A percentile compares a stretch with the other conserved stretches of the same genome.
phyloP scores from a whole-genome alignment of 495 filamentous ascomycete species.

The Trichoderma asperelloides region DNA sequence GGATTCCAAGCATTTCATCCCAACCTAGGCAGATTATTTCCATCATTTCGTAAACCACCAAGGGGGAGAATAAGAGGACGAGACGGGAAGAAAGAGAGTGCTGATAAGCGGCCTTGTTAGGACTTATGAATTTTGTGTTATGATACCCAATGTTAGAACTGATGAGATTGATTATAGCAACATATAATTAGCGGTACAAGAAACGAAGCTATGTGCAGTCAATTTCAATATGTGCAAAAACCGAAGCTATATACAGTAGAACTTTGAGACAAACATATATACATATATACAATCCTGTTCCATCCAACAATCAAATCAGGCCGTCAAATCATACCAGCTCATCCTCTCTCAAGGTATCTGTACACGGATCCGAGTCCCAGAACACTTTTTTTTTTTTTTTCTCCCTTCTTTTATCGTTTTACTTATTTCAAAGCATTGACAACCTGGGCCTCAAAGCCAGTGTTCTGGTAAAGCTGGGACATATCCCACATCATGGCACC shows the following conservation, averaged over 20 bases:
- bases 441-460: conserved; percentile 44
- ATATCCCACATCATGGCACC: conserved; percentile 70
- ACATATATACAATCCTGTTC: background rate
- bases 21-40: background rate
- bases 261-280: background rate
- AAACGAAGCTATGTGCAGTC: background rate
- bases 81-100: background rate
- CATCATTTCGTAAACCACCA: no score
- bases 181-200: background rate
- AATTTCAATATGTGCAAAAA: background rate
- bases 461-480: conserved; percentile 50
- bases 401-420: background rate
- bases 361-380: no score
- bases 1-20: conserved; percentile 9
- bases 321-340: background rate
- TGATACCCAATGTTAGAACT: background rate
- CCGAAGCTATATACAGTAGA: background rate
- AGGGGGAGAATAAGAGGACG: no score
- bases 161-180: background rate
- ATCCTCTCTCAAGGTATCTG: background rate
- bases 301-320: background rate
- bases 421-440: conserved; percentile 16
- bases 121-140: background rate
- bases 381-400: no score
- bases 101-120: background rate